Evolutionary conservation across 805 yeast species (phyloP), one percentile per base, ranked within the genome.

Genomic region (Naumovozyma dairenensis): DNA sequence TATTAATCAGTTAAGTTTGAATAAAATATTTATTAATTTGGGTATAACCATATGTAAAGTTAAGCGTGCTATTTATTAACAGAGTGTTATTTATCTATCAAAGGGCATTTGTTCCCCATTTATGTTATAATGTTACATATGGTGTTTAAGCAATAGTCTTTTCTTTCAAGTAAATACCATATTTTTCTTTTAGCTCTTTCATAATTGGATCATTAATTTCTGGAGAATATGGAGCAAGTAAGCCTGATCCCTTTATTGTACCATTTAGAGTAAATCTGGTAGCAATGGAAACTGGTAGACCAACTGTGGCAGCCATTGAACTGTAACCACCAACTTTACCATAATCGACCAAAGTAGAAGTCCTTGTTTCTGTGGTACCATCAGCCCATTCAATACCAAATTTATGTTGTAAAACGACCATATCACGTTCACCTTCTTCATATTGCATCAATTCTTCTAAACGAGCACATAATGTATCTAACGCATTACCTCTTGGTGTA

Each of bases 201-300:
- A 89, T 80, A 62, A 92, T 71, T 45, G 97, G 93, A 48, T 83
- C 79, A 61, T 85, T 85, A 58, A 86, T 74, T 58, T 84, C 92
- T 44, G 94, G 80, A 42, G 85, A 67, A 72, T 84, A 81, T 57
- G 98, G 98, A 35, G 96, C 97, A 49, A 77, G 70, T 57, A 92
- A 71, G 49, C 98, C 98, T 37, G 85, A 83, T 42, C 68, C 72
- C 49, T 71, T 70, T 51, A 76, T 70, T 37, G 78, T 74, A 46
- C 96, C 96, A 48, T 81, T 75, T 51, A 92, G 71, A 43, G 92
- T 81, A 63, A 82, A 80, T 65, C 76, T 75, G 39, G 81, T 71
- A 20, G 97, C 98, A 59, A 92, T 94, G 35, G 96, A 96, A 66
- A 95, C 89, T 47, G 98, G 98, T 44, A 86, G 89, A 69, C 98